Evolutionary conservation across 495 filamentous ascomycete species (phyloP), one percentile per base, ranked within the genome.

Genomic region (Extremus antarcticus): DNA sequence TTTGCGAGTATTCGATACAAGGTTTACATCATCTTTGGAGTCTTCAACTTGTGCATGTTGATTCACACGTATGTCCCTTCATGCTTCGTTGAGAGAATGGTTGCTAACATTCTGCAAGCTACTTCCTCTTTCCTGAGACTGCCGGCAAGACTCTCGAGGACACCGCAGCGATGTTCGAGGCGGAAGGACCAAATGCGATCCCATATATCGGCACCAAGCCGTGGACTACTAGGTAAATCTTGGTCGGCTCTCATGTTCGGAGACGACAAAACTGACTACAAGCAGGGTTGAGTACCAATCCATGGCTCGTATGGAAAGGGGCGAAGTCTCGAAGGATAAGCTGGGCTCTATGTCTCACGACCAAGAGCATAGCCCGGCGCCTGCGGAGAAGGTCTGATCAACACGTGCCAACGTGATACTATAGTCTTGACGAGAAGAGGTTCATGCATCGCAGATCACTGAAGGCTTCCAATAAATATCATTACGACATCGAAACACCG

Each of bases 91-190:
- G n/a, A n/a, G n/a, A n/a, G n/a, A n/a, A n/a, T n/a, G n/a, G n/a
- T n/a, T n/a, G n/a, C n/a, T n/a, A n/a, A n/a, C n/a, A n/a, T n/a
- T n/a, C n/a, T n/a, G n/a, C n/a, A n/a, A n/a, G 29, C 13, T 13
- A 87, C 80, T 72, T 90, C 70, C 70, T 86, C 59, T 88, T 91
- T 74, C 87, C 86, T 0, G 87, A 92, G 68, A 90, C 86, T 0
- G 76, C 78, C n/a, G 85, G 85, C 50, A 88, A 88, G 74, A 83
- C 85, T 13, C 76, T 90, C 2, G 87, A 90, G 57, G 86, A 90
- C 60, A 74, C 87, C 17, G 83, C 84, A 46, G 71, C 68, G 38
- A 82, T 88, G 60, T 91, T 91, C 65, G 82, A 82, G 53, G 4
- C 29, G 7, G 13, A 4, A 4, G 74, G 78, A 49, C 76, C 76